These are phyloP conservation scores for Cyamopsis tetragonoloba DNA, from an alignment of 306 rosid genomes.

Conservation along the genomic window DNA sequence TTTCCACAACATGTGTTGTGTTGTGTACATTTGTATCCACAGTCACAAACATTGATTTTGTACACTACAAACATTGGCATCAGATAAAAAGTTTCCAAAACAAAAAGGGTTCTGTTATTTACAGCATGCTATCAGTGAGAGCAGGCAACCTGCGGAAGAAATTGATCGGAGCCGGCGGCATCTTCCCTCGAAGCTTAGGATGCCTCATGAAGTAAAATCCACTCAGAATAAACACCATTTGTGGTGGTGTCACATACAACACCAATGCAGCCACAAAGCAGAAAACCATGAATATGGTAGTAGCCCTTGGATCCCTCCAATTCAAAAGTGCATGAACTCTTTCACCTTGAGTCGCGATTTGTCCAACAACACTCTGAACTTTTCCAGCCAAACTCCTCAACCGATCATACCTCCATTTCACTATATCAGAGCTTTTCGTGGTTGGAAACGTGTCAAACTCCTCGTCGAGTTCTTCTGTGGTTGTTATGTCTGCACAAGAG, in stretches of 20 bases:
- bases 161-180: slow-evolving; percentile 58
- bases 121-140: slow-evolving; percentile 74
- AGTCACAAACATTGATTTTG: slow-evolving; percentile 9
- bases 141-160: slow-evolving; percentile 92
- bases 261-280: slow-evolving; percentile 59
- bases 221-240: slow-evolving; percentile 40
- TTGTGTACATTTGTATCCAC: slow-evolving; percentile 1
- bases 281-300: slow-evolving; percentile 51
- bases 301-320: slow-evolving; percentile 98
- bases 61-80: slow-evolving; percentile 15
- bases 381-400: slow-evolving; percentile 76
- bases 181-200: slow-evolving; percentile 67
- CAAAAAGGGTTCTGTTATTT: neutral
- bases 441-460: slow-evolving; percentile 86
- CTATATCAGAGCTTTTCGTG: slow-evolving; percentile 38
- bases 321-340: slow-evolving; percentile 70
- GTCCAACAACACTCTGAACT: slow-evolving; percentile 87
- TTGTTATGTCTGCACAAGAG: slow-evolving; percentile 60
- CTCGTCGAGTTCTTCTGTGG: slow-evolving; percentile 80
- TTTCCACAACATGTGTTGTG: slow-evolving; percentile 22
- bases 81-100: neutral
- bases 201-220: slow-evolving; percentile 90
- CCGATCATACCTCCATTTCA: slow-evolving; percentile 83
- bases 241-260: slow-evolving; percentile 65
- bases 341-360: slow-evolving; percentile 87